These are phyloP conservation scores for Agroathelia rolfsii DNA, from an alignment of 1,284 basidiomycete genomes.

Conservation along the genomic window DNA sequence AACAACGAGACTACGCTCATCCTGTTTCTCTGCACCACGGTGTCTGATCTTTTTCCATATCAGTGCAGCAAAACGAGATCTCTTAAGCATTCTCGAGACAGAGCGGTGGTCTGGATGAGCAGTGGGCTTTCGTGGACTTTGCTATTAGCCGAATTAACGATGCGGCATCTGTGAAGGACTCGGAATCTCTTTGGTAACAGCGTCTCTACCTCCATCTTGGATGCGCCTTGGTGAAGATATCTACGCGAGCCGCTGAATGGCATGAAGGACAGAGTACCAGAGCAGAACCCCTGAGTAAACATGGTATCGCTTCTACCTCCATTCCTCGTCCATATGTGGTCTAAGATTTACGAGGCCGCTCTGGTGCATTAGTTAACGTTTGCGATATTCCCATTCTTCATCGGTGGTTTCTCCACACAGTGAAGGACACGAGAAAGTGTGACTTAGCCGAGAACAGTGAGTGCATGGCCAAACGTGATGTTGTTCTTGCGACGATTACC, in stretches of 20 bases:
- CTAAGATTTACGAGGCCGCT: constrained; percentile 43
- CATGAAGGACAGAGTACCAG: constrained; percentile 38
- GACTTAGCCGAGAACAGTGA: constrained; percentile 42
- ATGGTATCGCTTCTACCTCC: constrained; percentile 38
- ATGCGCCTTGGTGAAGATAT: constrained; percentile 25
- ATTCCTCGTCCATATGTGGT: constrained; percentile 36
- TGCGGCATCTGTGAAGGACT: constrained; percentile 33
- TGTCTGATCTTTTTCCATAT: too few relatives aligned
- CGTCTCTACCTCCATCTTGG: constrained; percentile 26
- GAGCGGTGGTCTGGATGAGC: constrained; percentile 34
- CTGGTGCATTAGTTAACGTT: constrained; percentile 38
- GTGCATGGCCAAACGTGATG: constrained; percentile 43
- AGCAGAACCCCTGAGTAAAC: constrained; percentile 34
- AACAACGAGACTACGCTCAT: too few relatives aligned
- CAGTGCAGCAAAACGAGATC: too few relatives aligned
- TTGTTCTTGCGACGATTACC: constrained; percentile 32
- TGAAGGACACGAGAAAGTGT: constrained; percentile 43
- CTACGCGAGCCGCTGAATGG: constrained; percentile 27
- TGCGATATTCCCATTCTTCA: constrained; percentile 44
- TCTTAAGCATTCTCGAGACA: constrained; percentile 17
- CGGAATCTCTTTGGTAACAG: constrained; percentile 34
- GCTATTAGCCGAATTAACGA: constrained; percentile 28
- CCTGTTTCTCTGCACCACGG: too few relatives aligned
- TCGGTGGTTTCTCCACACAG: constrained; percentile 33
- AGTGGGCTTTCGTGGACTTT: constrained; percentile 32